A percentile compares a stretch with the other conserved stretches of the same genome.
Evolutionary conservation across 371 early-diverging fungal species (phyloP).

Genomic region (Mucor irregularis): DNA sequence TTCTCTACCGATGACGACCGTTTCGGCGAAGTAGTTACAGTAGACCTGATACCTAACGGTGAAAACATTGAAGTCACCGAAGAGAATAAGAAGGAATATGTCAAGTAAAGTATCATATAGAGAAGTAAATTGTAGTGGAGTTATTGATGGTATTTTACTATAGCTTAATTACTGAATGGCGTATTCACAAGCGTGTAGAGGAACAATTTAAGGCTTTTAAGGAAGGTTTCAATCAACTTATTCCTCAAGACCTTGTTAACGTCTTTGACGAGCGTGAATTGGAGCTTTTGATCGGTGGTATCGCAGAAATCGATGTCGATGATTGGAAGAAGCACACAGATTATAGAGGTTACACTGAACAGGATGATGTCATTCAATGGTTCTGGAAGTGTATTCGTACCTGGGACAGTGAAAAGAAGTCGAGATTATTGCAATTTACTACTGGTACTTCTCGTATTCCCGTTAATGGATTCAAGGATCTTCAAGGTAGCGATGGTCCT

Average conservation of each 20-base stretch:
- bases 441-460: constrained; percentile 99
- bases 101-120: too few species aligned
- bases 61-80: constrained; percentile 53
- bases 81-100: constrained; percentile 65
- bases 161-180: constrained; percentile 82
- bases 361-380: constrained; percentile 95
- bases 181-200: constrained; percentile 84
- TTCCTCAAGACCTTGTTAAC: constrained; percentile 89
- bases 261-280: constrained; percentile 99
- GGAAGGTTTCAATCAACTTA: constrained; percentile 95
- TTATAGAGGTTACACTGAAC: constrained; percentile 95
- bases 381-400: constrained; percentile 95
- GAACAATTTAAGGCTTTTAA: constrained; percentile 95
- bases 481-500: constrained; percentile 97
- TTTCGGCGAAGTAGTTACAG: constrained; percentile 89
- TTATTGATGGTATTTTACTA: too few species aligned
- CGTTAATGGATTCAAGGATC: constrained; percentile 97
- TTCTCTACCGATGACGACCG: constrained; percentile 93
- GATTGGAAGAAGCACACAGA: constrained; percentile 99
- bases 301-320: constrained; percentile 98
- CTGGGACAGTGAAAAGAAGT: constrained; percentile 93
- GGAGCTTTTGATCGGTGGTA: constrained; percentile 97
- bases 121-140: too few species aligned
- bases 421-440: constrained; percentile 95
- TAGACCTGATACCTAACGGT: constrained; percentile 93